Evolutionary conservation across 2,329 filamentous ascomycete genomes (phyloP).

Genomic region (Ophiostoma angusticollis): DNA sequence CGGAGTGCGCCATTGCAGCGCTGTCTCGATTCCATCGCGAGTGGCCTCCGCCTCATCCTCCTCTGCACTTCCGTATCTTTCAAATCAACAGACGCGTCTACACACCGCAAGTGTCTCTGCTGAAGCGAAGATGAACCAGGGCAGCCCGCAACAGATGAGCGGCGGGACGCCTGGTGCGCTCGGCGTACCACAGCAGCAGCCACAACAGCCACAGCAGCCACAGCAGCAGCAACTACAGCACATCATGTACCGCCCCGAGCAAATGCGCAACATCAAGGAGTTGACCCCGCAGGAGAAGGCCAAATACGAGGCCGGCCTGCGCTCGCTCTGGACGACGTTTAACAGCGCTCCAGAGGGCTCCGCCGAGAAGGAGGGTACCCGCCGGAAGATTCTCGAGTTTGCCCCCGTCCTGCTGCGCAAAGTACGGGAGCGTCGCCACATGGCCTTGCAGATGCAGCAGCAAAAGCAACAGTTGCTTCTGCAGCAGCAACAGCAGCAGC

Average conservation of each 20-base stretch:
- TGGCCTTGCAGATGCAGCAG: conserved; percentile 3
- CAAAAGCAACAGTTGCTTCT: conserved; percentile 5
- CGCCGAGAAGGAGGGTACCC: conserved; percentile 35
- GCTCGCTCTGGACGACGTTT: conserved; percentile 39
- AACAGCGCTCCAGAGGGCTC: conserved; percentile 35
- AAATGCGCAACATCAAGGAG: conserved; percentile 36
- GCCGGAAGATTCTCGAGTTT: conserved; percentile 47
- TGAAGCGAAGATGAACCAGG: conserved; percentile 10
- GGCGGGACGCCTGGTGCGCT: conserved; percentile 4
- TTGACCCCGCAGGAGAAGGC: conserved; percentile 41
- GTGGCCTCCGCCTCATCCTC: too few species aligned
- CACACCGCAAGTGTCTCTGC: too few species aligned
- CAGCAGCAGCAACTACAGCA: conserved; percentile 8
- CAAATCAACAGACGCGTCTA: too few species aligned
- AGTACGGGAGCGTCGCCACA: conserved; percentile 11
- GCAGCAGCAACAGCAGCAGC: conserved; percentile 7
- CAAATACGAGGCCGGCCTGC: conserved; percentile 47
- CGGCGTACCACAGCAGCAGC: not conserved
- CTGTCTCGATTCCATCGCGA: too few species aligned
- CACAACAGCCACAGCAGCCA: conserved; percentile 2
- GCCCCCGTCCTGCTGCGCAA: conserved; percentile 36
- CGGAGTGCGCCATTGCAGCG: too few species aligned
- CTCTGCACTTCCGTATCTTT: too few species aligned
- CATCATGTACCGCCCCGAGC: conserved; percentile 35
- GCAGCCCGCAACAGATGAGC: conserved; percentile 6